phyloP scores from a whole-genome alignment of 176 grass and related monocot genomes.

The Zizania latifolia region DNA sequence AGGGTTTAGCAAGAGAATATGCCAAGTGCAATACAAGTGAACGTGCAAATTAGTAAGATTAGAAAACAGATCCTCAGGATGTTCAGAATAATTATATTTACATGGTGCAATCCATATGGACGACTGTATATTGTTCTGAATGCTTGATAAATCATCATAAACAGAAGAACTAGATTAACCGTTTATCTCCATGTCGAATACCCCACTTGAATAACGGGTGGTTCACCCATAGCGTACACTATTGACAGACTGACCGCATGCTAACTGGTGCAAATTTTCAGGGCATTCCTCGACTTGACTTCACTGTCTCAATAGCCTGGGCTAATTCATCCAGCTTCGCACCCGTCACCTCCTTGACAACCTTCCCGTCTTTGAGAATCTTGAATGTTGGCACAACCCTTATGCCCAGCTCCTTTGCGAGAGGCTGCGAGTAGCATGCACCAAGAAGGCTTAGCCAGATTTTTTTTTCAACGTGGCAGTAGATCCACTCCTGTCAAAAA shows the following conservation, averaged over 20 bases:
- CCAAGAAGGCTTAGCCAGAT: not conserved
- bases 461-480: not conserved
- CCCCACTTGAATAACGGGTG: constrained; percentile 22
- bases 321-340: constrained; percentile 80
- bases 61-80: constrained; percentile 13
- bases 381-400: constrained; percentile 92
- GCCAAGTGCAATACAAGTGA: not conserved
- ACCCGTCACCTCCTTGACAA: constrained; percentile 83
- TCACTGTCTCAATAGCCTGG: constrained; percentile 52
- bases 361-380: constrained; percentile 78
- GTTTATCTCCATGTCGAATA: constrained; percentile 20
- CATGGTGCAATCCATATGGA: constrained; percentile 24
- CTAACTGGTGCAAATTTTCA: constrained; percentile 25
- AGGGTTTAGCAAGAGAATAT: not conserved
- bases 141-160: constrained; percentile 26
- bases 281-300: constrained; percentile 48
- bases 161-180: constrained; percentile 30
- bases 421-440: constrained; percentile 44
- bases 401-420: constrained; percentile 82
- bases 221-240: constrained; percentile 32
- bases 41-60: constrained; percentile 10
- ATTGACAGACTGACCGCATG: constrained; percentile 4
- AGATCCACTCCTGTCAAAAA: not conserved
- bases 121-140: constrained; percentile 19
- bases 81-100: constrained; percentile 32